Evolutionary conservation across 2,329 filamentous ascomycete genomes (phyloP).

Genomic region (Sodiomyces alkalinus): DNA sequence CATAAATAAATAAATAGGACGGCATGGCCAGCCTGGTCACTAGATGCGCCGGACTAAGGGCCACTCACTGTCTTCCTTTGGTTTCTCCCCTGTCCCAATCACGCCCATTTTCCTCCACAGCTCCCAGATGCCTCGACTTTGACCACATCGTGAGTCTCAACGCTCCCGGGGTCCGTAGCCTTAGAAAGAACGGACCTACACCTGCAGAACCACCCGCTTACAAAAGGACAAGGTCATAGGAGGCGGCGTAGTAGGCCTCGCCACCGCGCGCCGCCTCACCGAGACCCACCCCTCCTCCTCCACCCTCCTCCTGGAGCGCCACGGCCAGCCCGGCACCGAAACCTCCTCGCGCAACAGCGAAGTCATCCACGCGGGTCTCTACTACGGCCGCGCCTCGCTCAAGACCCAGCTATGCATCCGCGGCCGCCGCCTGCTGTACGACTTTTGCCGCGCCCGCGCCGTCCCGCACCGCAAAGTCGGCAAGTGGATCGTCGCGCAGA

Average conservation of each 20-base stretch:
- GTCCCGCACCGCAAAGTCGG: conserved; percentile 64
- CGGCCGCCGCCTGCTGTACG: conserved; percentile 66
- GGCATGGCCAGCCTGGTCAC: too few relatives aligned
- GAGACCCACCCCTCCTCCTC: conserved; percentile 45
- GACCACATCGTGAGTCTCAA: conserved; percentile 25
- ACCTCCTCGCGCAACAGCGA: conserved; percentile 86
- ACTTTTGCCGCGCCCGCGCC: conserved; percentile 49
- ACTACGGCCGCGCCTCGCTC: conserved; percentile 62
- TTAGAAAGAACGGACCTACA: too few relatives aligned
- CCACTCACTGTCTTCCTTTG: too few relatives aligned
- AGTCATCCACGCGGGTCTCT: conserved; percentile 91
- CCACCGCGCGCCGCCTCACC: conserved; percentile 54
- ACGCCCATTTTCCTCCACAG: conserved; percentile 25
- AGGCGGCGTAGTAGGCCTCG: conserved; percentile 59
- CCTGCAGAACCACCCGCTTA: conserved; percentile 2
- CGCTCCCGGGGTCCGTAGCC: too few relatives aligned
- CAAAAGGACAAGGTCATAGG: conserved; percentile 31
- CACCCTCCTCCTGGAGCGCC: conserved; percentile 70
- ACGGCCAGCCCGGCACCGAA: conserved; percentile 63
- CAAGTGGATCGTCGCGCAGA: conserved; percentile 94
- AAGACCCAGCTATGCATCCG: conserved; percentile 74
- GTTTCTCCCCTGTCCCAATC: too few relatives aligned
- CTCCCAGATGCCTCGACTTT: conserved; percentile 22
- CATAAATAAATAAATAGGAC: too few relatives aligned
- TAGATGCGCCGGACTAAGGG: too few relatives aligned